A percentile compares a stretch with the other conserved stretches of the same genome.
phyloP scores from a whole-genome alignment of 768 basidiomycete genomes.

The Russula sp. region DNA sequence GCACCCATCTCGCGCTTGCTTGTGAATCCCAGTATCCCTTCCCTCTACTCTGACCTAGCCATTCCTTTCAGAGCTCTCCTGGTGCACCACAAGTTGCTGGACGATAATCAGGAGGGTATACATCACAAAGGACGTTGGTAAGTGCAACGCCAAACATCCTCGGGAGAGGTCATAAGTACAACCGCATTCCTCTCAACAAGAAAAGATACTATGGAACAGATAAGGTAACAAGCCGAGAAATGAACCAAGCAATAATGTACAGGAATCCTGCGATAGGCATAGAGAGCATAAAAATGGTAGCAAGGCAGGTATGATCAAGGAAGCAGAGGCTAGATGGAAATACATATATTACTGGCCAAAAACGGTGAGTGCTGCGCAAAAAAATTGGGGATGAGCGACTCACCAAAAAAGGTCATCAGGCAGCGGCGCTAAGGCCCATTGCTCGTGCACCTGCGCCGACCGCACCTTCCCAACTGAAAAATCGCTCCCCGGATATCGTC shows the following conservation, averaged over 20 bases:
- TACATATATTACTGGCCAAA: neutral
- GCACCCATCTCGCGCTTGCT: neutral
- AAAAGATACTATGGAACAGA: neutral
- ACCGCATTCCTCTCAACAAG: neutral
- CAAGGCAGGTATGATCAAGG: conserved; percentile 12
- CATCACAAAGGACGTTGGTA: neutral
- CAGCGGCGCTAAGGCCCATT: conserved; percentile 49
- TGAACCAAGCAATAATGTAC: neutral
- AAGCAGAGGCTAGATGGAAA: conserved; percentile 3
- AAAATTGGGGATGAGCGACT: neutral
- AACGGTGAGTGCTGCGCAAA: neutral
- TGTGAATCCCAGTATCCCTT: neutral
- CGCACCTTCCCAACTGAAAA: conserved; percentile 75
- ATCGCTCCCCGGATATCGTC: conserved; percentile 48
- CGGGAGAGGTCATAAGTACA: neutral
- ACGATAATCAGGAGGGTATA: neutral
- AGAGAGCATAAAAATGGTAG: conserved; percentile 10
- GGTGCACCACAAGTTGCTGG: neutral
- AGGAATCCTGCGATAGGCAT: neutral
- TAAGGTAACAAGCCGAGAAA: conserved; percentile 7
- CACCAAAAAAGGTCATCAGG: conserved; percentile 13
- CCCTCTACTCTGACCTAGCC: neutral
- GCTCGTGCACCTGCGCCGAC: conserved; percentile 78
- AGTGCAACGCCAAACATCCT: neutral
- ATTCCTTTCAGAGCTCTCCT: neutral